Base-by-base conservation (phyloP, 805 yeast species). In the Saccharomycopsis oosterbeekiorum region DNA sequence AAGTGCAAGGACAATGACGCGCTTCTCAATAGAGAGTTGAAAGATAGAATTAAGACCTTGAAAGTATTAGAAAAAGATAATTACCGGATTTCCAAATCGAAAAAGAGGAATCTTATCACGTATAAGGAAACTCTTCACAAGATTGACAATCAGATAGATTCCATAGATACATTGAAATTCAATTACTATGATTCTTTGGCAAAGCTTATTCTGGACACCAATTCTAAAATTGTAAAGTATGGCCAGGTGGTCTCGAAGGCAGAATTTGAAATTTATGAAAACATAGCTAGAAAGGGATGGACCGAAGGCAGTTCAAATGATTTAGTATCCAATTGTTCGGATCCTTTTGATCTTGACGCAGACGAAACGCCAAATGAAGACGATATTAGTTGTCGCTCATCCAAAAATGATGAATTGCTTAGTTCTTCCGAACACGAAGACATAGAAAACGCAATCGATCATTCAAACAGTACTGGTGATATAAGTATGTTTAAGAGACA, bases 231-330 rank as follows among this genome's bases (percentile, higher is more conserved):
- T 4, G 75, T 87, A 55, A 71, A 73, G 19, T 76, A 78, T 59
- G 78, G 89, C 1, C 86, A 89, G 1, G 78, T 86, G 0, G 76
- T 87, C 4, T 84, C 89, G 1, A 75, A 89, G 57, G 92, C 94
- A 1, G 93, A 90, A 69, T 83, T 90, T 17, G 94, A 89, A 67
- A 83, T 89, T 19, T 84, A 82, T 67, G 96, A 88, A 68, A 85
- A 87, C 34, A 83, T 90, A 24, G 96, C 96, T 0, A 78, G 83
- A 61, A 90, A 90, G 69, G 94, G 96, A 4, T 85, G 91, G 89
- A 80, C 86, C 3, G 96, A 96, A 14, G 94, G 93, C 34, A 96
- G 96, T 0, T 73, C 90, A 40, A 96, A 89, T 68, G 84, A 80
- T 29, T 73, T 88, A 59, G 74, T 88, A 26, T 75, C 82, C 1